Conservation (phyloP, 768 basidiomycete species). For the Hydnomerulius pinastri region DNA sequence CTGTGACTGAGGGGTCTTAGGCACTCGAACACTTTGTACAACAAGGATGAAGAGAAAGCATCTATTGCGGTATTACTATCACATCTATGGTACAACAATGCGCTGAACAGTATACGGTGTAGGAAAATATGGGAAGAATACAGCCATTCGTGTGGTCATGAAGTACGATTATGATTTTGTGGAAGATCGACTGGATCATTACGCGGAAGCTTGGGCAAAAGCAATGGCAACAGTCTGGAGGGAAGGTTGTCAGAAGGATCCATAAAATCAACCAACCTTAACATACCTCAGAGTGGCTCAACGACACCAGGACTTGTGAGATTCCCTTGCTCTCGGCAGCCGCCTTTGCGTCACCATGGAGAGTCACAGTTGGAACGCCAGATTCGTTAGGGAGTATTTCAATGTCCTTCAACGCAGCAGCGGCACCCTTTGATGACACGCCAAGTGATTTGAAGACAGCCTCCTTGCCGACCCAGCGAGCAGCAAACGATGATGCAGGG, state of each 20-base stretch:
- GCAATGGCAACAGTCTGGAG: slow-evolving; percentile 79
- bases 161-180: slow-evolving; percentile 1
- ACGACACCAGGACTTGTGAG: slow-evolving; percentile 72
- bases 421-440: slow-evolving; percentile 87
- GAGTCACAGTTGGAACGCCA: slow-evolving; percentile 77
- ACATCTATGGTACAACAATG: slow-evolving; percentile 1
- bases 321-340: slow-evolving; percentile 77
- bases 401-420: slow-evolving; percentile 95
- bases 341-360: slow-evolving; percentile 78
- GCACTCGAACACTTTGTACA: neutral
- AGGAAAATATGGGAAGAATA: neutral
- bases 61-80: slow-evolving; percentile 15
- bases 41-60: slow-evolving; percentile 1
- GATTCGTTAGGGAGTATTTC: slow-evolving; percentile 82
- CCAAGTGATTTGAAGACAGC: slow-evolving; percentile 96
- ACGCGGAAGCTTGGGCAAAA: slow-evolving; percentile 72
- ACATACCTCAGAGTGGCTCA: slow-evolving; percentile 92
- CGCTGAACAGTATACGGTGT: neutral
- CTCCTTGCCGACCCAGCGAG: slow-evolving; percentile 97
- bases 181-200: neutral
- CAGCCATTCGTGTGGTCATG: slow-evolving; percentile 5
- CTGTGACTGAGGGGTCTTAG: neutral
- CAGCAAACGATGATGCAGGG: slow-evolving; percentile 88
- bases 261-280: neutral
- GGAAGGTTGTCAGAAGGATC: slow-evolving; percentile 18